Base-by-base conservation (phyloP, 2,329 filamentous ascomycete genomes). In the Xylaria sp. region DNA sequence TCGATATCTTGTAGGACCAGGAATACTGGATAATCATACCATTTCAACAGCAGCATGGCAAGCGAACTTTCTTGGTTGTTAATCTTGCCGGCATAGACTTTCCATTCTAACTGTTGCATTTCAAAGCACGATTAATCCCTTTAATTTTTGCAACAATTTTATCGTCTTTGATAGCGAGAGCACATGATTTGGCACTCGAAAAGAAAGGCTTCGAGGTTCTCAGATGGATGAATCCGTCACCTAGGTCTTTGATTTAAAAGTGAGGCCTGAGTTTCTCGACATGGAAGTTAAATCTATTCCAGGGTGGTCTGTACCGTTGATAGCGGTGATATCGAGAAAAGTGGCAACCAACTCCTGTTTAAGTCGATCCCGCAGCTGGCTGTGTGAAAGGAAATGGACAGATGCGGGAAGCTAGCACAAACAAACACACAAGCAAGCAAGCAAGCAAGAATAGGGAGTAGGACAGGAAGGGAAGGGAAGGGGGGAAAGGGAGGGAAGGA, bases 21-120 rank as follows among this genome's bases (percentile, higher is more conserved):
- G 72, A 66, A 75, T 77, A 75, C 75, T 77, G 75, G 76, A 78
- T 77, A 77, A 74, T 70, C 68, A 72, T 74, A 72, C 70, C 67
- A 73, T 72, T 67, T 69, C 64, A 72, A 67, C 58, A 71, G 66
- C 64, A 61, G 66, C 64, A 61, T 70, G 65, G 65, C 61, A 60
- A 68, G 66, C 59, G 60, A 56, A 63, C 39, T 62, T 63, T 67
- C 54, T 74, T 73, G 65, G 57, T 73, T 70, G 62, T 70, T 60
- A 65, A 70, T 72, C 59, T 73, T 65, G 67, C 69, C 54, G 63
- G 71, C 70, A 71, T 73, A 68, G 67, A 70, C 71, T 63, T 70
- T 63, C 72, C 65, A 70, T 68, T 73, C 69, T 71, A 66, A 39
- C 57, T 52, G 37, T 50, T 66, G 25, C 67, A 58, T 66, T 65